Conservation (phyloP, 2,329 filamentous ascomycete genomes). For the Drechslerella coelobrocha region DNA sequence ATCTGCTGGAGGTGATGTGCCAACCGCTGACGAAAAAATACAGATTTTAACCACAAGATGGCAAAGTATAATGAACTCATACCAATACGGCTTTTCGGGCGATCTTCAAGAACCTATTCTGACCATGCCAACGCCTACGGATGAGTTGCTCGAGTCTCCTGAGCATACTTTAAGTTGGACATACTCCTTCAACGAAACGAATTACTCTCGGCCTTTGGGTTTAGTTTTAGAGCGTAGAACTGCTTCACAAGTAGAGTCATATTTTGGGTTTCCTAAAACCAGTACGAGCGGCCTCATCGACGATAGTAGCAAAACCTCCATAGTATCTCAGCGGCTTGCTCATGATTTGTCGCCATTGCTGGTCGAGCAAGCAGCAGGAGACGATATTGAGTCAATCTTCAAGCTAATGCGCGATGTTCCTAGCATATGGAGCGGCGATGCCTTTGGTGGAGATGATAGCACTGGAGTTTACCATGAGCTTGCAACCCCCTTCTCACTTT, state of each 20-base stretch:
- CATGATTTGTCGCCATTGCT: conserved; percentile 4
- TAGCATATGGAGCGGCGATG: not conserved
- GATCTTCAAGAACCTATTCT: not conserved
- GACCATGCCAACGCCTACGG: not conserved
- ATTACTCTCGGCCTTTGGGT: not conserved
- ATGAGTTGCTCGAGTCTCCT: not conserved
- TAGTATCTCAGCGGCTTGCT: conserved; percentile 1
- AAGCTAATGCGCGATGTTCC: not conserved
- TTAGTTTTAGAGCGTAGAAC: not conserved
- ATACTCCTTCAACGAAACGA: conserved; percentile 8
- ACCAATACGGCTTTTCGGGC: not conserved
- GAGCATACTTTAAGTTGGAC: conserved; percentile 4
- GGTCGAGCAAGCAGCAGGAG: not conserved
- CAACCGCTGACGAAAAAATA: not conserved
- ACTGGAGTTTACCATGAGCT: conserved; percentile 50
- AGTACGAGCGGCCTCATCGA: not conserved
- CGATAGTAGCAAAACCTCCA: too few species aligned
- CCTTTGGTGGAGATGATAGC: conserved; percentile 1
- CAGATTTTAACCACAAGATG: not conserved
- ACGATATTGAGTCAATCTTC: conserved; percentile 1
- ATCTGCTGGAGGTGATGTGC: not conserved
- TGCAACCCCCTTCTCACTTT: conserved; percentile 51
- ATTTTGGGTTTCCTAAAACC: not conserved
- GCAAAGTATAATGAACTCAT: not conserved
- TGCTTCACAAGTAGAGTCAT: not conserved